Conservation (phyloP, 2,329 filamentous ascomycete genomes). For the Curvularia sp. region DNA sequence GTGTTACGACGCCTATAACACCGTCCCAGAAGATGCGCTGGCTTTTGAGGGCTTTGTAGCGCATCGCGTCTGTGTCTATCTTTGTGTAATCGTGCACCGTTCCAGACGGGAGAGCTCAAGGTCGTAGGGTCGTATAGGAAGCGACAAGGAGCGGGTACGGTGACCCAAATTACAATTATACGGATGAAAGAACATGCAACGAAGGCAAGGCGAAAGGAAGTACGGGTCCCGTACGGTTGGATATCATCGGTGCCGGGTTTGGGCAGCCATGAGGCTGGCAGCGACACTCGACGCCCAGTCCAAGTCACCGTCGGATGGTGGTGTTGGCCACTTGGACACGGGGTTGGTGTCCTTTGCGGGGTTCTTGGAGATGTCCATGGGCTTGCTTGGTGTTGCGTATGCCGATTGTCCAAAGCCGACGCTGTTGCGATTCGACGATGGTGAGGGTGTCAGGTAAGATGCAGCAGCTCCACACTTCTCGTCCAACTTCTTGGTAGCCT, state of each 20-base stretch:
- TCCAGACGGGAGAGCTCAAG: conserved; percentile 48
- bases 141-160: conserved; percentile 38
- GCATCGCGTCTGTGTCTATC: conserved; percentile 29
- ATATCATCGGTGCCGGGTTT: conserved; percentile 47
- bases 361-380: conserved; percentile 66
- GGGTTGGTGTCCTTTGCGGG: conserved; percentile 54
- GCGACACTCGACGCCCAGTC: conserved; percentile 88
- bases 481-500: conserved; percentile 75
- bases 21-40: conserved; percentile 37
- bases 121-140: conserved; percentile 45
- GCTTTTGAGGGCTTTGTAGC: conserved; percentile 33
- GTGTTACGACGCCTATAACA: conserved; percentile 39
- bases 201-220: conserved; percentile 34
- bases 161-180: conserved; percentile 45
- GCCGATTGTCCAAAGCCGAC: conserved; percentile 73
- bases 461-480: conserved; percentile 62
- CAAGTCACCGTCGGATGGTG: conserved; percentile 83
- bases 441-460: conserved; percentile 73
- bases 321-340: conserved; percentile 86
- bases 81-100: conserved; percentile 44
- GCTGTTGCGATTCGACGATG: conserved; percentile 83
- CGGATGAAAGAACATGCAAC: conserved; percentile 33
- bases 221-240: conserved; percentile 17
- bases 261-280: conserved; percentile 65
- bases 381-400: conserved; percentile 70